Evolutionary conservation across 345 rosid species (phyloP).

Genomic region (Euphorbia lathyris): DNA sequence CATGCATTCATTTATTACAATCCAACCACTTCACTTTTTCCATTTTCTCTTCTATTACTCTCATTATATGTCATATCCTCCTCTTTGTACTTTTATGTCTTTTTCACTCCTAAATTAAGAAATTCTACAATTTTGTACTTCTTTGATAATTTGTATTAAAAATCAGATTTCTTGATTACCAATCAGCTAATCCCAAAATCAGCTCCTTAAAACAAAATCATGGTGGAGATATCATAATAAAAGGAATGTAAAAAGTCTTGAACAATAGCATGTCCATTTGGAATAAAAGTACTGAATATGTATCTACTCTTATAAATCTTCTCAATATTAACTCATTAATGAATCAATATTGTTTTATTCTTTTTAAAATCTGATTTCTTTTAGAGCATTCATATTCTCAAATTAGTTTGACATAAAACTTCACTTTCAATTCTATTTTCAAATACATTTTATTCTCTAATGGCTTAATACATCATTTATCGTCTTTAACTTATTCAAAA

Average conservation of each 20-base stretch:
- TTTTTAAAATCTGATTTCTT: background rate
- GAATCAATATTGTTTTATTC: background rate
- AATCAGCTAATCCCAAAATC: background rate
- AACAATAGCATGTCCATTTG: background rate
- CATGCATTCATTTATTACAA: slow-evolving; percentile 42
- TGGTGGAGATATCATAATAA: background rate
- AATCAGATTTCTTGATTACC: background rate
- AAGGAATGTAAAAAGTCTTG: background rate
- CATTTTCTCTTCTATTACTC: background rate
- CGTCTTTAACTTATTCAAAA: too few species aligned
- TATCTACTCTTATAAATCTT: background rate
- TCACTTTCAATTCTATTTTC: too few species aligned
- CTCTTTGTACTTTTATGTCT: too few species aligned
- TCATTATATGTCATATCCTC: too few species aligned
- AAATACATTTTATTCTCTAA: too few species aligned
- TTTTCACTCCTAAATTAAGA: too few species aligned
- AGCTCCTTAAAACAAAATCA: background rate
- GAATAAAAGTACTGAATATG: background rate
- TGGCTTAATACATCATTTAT: too few species aligned
- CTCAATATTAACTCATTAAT: background rate
- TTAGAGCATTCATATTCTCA: too few species aligned
- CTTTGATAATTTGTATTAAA: too few species aligned
- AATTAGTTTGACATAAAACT: too few species aligned
- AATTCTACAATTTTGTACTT: too few species aligned
- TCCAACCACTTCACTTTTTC: background rate